Conservation (phyloP, 352 stramenopile genomes). For the Phytophthora ohioensis region DNA sequence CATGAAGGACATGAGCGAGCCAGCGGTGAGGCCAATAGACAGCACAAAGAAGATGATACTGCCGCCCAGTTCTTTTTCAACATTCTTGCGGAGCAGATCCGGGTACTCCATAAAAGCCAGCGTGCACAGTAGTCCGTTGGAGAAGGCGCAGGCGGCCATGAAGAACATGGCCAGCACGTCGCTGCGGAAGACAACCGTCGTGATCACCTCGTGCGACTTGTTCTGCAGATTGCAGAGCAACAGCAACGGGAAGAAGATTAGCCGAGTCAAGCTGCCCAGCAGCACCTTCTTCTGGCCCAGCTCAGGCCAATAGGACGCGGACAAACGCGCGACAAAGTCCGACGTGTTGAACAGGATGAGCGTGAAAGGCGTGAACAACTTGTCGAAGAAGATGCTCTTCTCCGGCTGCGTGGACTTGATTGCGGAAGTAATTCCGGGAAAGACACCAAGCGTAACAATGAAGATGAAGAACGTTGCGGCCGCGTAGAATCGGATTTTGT, state of each 20-base stretch:
- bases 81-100: constrained; percentile 53
- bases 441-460: constrained; percentile 77
- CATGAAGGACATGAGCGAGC: constrained; percentile 83
- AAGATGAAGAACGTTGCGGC: constrained; percentile 80
- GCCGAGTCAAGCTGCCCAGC: constrained; percentile 46
- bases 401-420: constrained; percentile 66
- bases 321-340: constrained; percentile 73
- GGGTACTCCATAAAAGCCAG: constrained; percentile 86
- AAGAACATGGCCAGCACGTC: constrained; percentile 71
- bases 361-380: constrained; percentile 80
- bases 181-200: constrained; percentile 76
- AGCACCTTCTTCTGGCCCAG: constrained; percentile 52
- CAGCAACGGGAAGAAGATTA: constrained; percentile 70
- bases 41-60: constrained; percentile 89
- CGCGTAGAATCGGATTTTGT: constrained; percentile 70
- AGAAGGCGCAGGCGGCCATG: constrained; percentile 64
- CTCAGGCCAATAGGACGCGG: constrained; percentile 49
- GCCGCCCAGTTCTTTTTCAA: constrained; percentile 77
- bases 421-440: constrained; percentile 78
- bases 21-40: constrained; percentile 71
- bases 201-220: constrained; percentile 69
- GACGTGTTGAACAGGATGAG: constrained; percentile 85
- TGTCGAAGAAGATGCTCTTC: constrained; percentile 56
- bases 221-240: constrained; percentile 86
- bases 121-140: constrained; percentile 79